Conservation (phyloP, 305 asterid species). For the Plantago coronopus region DNA sequence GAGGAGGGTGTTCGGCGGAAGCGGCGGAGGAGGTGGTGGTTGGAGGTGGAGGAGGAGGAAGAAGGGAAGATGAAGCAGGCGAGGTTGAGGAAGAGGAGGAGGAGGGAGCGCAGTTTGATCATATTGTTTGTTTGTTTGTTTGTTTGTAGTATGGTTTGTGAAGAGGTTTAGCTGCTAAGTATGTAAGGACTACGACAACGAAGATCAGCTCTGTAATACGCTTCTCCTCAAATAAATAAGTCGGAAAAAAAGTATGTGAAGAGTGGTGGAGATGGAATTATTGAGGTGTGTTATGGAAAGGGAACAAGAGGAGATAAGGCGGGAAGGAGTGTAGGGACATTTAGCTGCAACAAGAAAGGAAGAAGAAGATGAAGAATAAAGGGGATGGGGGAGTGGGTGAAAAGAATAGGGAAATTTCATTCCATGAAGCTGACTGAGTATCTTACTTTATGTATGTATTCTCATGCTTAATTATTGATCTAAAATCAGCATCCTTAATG, state of each 20-base stretch:
- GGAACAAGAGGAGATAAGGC: neutral
- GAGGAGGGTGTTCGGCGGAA: conserved; percentile 22
- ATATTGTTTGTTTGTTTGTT: conserved; percentile 15
- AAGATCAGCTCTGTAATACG: too few relatives aligned
- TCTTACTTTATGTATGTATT: neutral
- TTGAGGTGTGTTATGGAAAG: too few relatives aligned
- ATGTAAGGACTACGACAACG: too few relatives aligned
- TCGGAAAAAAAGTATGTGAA: too few relatives aligned
- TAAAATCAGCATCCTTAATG: too few relatives aligned
- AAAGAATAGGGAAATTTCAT: conserved; percentile 29
- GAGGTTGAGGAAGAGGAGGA: conserved; percentile 47
- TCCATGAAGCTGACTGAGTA: neutral
- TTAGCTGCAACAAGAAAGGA: neutral
- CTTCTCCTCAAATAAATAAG: too few relatives aligned
- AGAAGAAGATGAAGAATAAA: conserved; percentile 34
- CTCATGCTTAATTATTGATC: too few relatives aligned
- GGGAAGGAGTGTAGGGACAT: conserved; percentile 5
- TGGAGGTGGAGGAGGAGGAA: conserved; percentile 15
- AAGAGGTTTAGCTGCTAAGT: too few relatives aligned
- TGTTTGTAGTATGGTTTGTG: too few relatives aligned
- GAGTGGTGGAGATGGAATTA: neutral
- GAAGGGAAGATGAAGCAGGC: conserved; percentile 52
- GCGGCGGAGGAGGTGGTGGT: conserved; percentile 24
- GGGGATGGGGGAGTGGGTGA: conserved; percentile 28
- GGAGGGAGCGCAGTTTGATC: conserved; percentile 29